These are phyloP conservation scores for Phoma herbarum DNA, from an alignment of 2,329 filamentous ascomycete genomes.

Conservation along the genomic window DNA sequence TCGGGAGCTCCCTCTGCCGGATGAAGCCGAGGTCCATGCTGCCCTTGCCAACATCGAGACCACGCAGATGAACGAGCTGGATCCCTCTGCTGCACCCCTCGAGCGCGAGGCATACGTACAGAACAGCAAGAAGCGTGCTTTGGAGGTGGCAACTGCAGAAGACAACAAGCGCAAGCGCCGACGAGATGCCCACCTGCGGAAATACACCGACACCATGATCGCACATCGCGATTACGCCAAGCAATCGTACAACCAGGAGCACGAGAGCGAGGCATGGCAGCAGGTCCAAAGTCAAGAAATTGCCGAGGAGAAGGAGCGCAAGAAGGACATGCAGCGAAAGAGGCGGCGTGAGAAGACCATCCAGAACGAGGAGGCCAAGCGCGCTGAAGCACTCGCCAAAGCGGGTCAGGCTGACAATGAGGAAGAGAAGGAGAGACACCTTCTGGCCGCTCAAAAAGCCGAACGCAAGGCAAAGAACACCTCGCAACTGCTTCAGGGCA, in stretches of 20 bases:
- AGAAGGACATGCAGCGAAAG: constrained; percentile 99
- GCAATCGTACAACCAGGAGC: constrained; percentile 76
- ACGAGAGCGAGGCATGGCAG: constrained; percentile 81
- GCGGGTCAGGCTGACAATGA: constrained; percentile 83
- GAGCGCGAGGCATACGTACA: constrained; percentile 64
- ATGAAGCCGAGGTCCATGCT: constrained; percentile 74
- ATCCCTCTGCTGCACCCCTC: constrained; percentile 60
- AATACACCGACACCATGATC: constrained; percentile 67
- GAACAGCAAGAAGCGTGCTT: constrained; percentile 70
- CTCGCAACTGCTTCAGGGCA: constrained; percentile 84
- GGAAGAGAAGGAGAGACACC: constrained; percentile 78
- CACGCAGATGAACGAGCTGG: constrained; percentile 65
- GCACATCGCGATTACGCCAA: constrained; percentile 76
- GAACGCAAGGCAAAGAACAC: constrained; percentile 94
- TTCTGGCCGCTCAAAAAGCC: constrained; percentile 86
- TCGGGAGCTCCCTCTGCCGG: constrained; percentile 43
- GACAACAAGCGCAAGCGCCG: constrained; percentile 70
- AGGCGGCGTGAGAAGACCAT: constrained; percentile 93
- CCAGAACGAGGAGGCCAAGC: constrained; percentile 85
- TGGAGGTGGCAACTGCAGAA: constrained; percentile 72
- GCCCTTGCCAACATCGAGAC: constrained; percentile 68
- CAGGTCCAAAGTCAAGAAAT: constrained; percentile 91
- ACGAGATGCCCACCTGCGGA: constrained; percentile 64
- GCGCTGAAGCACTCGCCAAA: constrained; percentile 78
- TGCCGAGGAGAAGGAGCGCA: constrained; percentile 95